Base-by-base conservation (phyloP, 2,329 filamentous ascomycete genomes). In the Coniochaeta ligniaria region DNA sequence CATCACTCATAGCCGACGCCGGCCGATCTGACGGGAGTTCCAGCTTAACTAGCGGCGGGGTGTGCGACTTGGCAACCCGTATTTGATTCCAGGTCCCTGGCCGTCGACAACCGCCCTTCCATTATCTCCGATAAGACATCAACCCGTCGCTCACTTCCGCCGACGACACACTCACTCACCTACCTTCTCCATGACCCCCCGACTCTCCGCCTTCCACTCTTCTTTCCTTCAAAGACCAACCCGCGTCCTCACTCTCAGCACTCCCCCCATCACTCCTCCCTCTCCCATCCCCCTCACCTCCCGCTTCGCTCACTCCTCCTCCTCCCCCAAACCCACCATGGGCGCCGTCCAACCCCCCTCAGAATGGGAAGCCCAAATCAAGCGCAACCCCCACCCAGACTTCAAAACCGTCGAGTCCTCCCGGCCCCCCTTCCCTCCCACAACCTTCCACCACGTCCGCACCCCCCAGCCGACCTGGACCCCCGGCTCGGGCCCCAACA, bases 321-420 rank as follows among this genome's bases (percentile, higher is more conserved):
- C 24, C 22, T n/a, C 12, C 14, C 24, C 47, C 47, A 2, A 3
- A 12, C 17, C 54, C 54, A 24, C n/a, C 5, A 38, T 36, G 35
- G 54, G 24, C 54, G 54, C 54, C 54, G 5, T 35, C 54, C 54
- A 56, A 33, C 35, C 16, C 11, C 16, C 38, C 38, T 41, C 38
- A 9, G 6, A n/a, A 7, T 57, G 14, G 16, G 54, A 57, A 24
- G 28, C 66, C 36, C 67, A 66, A 78, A 83, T 63, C 65, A 77
- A 86, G 70, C 84, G 85, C 70, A 90, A 89, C 72, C 85, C 84
- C 1, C 88, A 91, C 73, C 83, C 83, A 2, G 87, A 94, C 76
- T 94, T 94, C 79, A 89, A 91, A 69, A 74, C 76, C 22, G 85
- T 91, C 60, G 87, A 94, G 76, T 80, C 80, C 45, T 81, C 82